Evolutionary conservation across 305 asterid genomes (phyloP), one percentile per base, ranked within the genome.

Genomic region (Ilex paraguariensis): DNA sequence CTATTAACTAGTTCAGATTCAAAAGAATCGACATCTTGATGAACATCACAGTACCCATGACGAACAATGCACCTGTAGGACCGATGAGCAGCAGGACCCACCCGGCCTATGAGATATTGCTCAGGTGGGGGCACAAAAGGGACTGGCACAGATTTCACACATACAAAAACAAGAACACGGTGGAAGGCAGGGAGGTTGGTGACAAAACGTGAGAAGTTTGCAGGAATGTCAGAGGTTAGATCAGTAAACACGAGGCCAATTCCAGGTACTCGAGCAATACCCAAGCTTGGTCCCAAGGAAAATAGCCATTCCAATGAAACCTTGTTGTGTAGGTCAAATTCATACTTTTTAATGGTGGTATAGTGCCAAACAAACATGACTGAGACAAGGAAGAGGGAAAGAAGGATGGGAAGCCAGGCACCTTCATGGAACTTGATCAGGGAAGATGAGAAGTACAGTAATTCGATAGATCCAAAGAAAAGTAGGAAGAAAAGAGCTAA

Each of bases 131-230:
- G 60, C 42, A 56, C 60, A 56, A 56, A 56, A 5, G 60, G 60
- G 44, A 56, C 60, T 8, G 60, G 60, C 7, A 56, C 60, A 6
- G 60, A 66, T 52, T 66, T 66, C 8, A 66, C 64, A 7, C 70
- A 66, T 3, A 66, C 57, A 50, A 66, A 66, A 21, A 66, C 60
- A 14, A 66, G 52, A 53, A 66, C 54, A 6, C 52, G 70, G 64
- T 66, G 70, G 64, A 66, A 66, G 52, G 70, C 70, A 9, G 70
- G 70, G 39, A 66, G 64, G 54, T 59, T 57, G 57, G 70, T 39
- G 31, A 66, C 64, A 33, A 66, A 66, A 14, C 60, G 63, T 11
- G 70, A 66, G 63, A 66, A 66, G 53, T 57, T 66, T 3, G 64
- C 70, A 9, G 70, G 70, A 54, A 66, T 58, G 31, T 64, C 70